These are phyloP conservation scores for Magnaporthiopsis rhizophila DNA, from an alignment of 2,329 filamentous ascomycete species.

Conservation along the genomic window DNA sequence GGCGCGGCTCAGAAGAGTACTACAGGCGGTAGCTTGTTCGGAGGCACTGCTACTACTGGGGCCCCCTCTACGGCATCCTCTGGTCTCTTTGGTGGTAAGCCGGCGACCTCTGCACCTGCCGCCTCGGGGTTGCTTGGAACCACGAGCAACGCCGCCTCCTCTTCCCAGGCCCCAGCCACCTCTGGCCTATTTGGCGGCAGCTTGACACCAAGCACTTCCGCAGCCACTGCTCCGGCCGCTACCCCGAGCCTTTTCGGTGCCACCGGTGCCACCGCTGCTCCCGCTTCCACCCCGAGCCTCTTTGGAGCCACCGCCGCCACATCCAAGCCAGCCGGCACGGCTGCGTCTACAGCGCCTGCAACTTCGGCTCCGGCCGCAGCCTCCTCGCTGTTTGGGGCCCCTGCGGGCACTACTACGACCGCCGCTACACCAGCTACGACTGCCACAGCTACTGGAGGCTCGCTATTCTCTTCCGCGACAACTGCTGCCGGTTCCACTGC, in stretches of 20 bases:
- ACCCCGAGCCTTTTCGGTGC: constrained; percentile 2
- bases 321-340: constrained; percentile 5
- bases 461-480: not conserved
- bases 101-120: not conserved
- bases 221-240: not conserved
- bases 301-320: constrained; percentile 5
- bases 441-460: not conserved
- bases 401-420: not conserved
- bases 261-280: not conserved
- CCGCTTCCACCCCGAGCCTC: not conserved
- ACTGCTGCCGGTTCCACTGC: constrained; percentile 1
- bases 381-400: constrained; percentile 7
- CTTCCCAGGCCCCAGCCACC: not conserved
- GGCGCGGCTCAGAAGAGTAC: not conserved
- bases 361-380: constrained; percentile 3
- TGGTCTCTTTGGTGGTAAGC: constrained; percentile 1
- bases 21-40: constrained; percentile 1
- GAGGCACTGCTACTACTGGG: not conserved
- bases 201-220: not conserved
- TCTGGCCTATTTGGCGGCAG: constrained; percentile 9
- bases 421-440: constrained; percentile 5
- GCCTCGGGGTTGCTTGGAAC: not conserved
- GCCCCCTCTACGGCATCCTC: constrained; percentile 2
- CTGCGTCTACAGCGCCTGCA: constrained; percentile 6
- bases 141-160: not conserved